phyloP scores from a whole-genome alignment of 2,329 filamentous ascomycete genomes.

The Xylaria sp. region DNA sequence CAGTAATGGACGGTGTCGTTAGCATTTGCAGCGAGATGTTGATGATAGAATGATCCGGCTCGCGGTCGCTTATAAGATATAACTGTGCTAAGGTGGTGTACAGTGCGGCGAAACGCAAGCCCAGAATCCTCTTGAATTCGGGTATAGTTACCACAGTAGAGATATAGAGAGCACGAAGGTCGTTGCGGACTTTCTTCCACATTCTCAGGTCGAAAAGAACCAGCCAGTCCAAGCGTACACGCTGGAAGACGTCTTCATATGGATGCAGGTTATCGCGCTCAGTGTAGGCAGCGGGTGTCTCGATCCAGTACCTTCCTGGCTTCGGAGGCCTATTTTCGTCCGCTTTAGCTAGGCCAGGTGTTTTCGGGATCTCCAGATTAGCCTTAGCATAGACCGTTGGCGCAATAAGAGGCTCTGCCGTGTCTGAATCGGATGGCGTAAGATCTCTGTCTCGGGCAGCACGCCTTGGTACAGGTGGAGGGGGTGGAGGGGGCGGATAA shows the following conservation, averaged over 20 bases:
- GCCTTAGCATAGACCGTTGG: slow-evolving; percentile 70
- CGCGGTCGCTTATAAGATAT: slow-evolving; percentile 93
- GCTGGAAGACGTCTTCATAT: slow-evolving; percentile 88
- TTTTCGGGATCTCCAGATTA: slow-evolving; percentile 81
- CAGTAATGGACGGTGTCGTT: slow-evolving; percentile 95
- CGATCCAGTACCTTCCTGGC: slow-evolving; percentile 85
- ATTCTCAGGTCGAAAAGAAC: slow-evolving; percentile 93
- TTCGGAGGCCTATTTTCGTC: slow-evolving; percentile 63
- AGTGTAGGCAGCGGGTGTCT: slow-evolving; percentile 77
- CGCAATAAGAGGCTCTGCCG: slow-evolving; percentile 72
- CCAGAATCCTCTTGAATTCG: slow-evolving; percentile 93
- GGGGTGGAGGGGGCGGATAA: slow-evolving; percentile 74
- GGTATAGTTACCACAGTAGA: slow-evolving; percentile 95
- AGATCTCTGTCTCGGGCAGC: slow-evolving; percentile 65
- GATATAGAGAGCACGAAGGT: slow-evolving; percentile 92
- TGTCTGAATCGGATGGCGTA: slow-evolving; percentile 78
- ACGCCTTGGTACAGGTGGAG: slow-evolving; percentile 65
- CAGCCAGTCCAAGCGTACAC: slow-evolving; percentile 91
- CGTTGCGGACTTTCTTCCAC: slow-evolving; percentile 95
- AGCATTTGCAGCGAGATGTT: slow-evolving; percentile 96
- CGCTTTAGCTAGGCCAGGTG: slow-evolving; percentile 66
- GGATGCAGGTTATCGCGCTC: slow-evolving; percentile 70
- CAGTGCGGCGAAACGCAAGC: slow-evolving; percentile 90
- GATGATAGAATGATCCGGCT: slow-evolving; percentile 98
- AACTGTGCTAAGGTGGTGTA: slow-evolving; percentile 94